Evolutionary conservation across 2,329 filamentous ascomycete species (phyloP), one percentile per base, ranked within the genome.

Genomic region (Parafenestella ontariensis): DNA sequence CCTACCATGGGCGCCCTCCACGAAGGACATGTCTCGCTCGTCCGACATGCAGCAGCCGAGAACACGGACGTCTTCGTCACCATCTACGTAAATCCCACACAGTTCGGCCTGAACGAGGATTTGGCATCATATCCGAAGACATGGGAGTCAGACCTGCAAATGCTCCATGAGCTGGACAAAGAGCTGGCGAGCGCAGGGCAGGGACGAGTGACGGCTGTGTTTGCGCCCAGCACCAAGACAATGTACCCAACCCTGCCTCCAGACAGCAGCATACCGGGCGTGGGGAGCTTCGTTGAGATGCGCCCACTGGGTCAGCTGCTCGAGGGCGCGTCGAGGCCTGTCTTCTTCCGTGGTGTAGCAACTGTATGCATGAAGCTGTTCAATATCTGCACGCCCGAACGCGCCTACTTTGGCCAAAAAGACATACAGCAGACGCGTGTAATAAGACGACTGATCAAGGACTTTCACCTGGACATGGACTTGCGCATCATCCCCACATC

Each of bases 1-100:
- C 95, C 95, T 1, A 99, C 95, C 28, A 98, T 99, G 95, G 95
- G 95, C 59, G 95, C 95, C 45, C 84, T 99, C n/a, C 95, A 99
- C 76, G 85, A 87, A 50, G 95, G 95, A 36, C 95, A 99, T 77
- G 78, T 96, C 46, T 90, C 90, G 3, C 84, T 99, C 20, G 89
- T 96, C 68, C 89, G 91, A 54, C 85, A 88, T 65, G 95, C 95
- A 3, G 93, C 93, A 1, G 81, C 83, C 43, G 91, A 96, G 68
- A 95, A 92, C 78, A 89, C 90, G 62, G 85, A 92, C 65, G 90
- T 98, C 52, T 88, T 97, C 58, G 90, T 99, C 51, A 92, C 89
- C 72, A 89, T 98, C 65, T 99, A 94, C 76, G 90, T 99, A 70
- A 99, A 99, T 76, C 95, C 95, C 3, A 95, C 95, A 1, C 95